A percentile compares a stretch with the other conserved stretches of the same genome.
phyloP scores from a whole-genome alignment of 169 alveolate genomes.

The Toxoplasma gondii region DNA sequence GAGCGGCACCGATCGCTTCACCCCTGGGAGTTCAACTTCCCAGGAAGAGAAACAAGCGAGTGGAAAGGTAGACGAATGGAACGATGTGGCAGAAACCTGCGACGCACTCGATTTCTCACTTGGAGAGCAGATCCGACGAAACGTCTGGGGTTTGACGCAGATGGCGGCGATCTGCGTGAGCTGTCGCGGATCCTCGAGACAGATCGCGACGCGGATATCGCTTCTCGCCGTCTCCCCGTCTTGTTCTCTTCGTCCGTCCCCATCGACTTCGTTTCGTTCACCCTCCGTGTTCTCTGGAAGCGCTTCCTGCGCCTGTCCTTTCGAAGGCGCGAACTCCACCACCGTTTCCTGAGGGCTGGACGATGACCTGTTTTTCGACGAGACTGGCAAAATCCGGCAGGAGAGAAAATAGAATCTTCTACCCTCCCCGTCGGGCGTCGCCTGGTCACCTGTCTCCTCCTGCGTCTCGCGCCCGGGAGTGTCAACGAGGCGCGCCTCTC shows the following conservation, averaged over 20 bases:
- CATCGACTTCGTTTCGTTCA: not conserved
- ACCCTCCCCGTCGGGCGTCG: too few species aligned
- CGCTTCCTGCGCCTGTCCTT: too few species aligned
- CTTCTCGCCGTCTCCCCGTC: not conserved
- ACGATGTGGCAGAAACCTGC: not conserved
- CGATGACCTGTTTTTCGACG: too few species aligned
- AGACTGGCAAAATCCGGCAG: too few species aligned
- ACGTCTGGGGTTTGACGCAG: not conserved
- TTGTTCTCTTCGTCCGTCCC: not conserved
- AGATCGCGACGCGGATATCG: not conserved
- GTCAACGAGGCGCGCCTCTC: too few species aligned
- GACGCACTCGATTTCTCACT: not conserved
- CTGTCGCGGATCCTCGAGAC: not conserved
- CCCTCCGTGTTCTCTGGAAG: not conserved
- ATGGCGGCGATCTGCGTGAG: not conserved
- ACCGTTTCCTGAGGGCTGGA: too few species aligned
- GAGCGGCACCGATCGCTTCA: not conserved
- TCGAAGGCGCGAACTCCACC: too few species aligned
- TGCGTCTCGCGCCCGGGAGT: not conserved
- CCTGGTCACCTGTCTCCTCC: not conserved
- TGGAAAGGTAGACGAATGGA: not conserved
- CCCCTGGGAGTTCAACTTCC: not conserved
- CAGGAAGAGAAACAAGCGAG: not conserved
- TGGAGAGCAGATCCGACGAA: not conserved
- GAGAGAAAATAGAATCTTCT: too few species aligned